phyloP scores from a whole-genome alignment of 2,329 filamentous ascomycete genomes.

The Fusarium setosum region DNA sequence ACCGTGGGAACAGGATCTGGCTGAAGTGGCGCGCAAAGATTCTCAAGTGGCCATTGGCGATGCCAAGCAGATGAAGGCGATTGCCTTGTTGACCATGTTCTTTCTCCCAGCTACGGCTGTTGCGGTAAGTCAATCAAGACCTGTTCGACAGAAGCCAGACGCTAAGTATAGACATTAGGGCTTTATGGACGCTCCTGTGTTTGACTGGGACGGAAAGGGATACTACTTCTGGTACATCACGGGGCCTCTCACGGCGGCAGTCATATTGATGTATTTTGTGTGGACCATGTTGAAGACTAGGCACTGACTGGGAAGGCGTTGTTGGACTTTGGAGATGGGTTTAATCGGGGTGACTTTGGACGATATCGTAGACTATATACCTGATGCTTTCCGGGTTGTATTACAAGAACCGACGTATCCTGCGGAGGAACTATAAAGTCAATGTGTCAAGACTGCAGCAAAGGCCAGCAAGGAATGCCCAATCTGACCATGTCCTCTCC shows the following conservation, averaged over 20 bases:
- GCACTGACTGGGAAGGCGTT: neutral
- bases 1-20: slow-evolving; percentile 3
- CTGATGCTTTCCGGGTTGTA: too few species aligned
- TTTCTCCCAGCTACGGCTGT: slow-evolving; percentile 3
- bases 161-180: neutral
- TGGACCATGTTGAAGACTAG: neutral
- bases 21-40: slow-evolving; percentile 1
- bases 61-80: slow-evolving; percentile 18
- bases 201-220: slow-evolving; percentile 11
- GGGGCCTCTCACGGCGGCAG: slow-evolving; percentile 7
- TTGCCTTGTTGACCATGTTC: slow-evolving; percentile 8
- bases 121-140: neutral
- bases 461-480: too few species aligned
- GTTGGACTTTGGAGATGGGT: too few species aligned
- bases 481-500: neutral
- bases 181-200: slow-evolving; percentile 14
- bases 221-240: slow-evolving; percentile 15
- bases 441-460: too few species aligned
- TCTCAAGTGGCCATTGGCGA: slow-evolving; percentile 8
- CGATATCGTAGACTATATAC: too few species aligned
- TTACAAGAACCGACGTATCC: too few species aligned
- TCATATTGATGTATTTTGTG: slow-evolving; percentile 5
- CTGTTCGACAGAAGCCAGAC: neutral
- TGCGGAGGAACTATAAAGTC: too few species aligned
- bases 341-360: too few species aligned